A percentile compares a stretch with the other conserved stretches of the same genome.
Conservation (phyloP, 257 asterid genomes). For the Knoxia roxburghii region DNA sequence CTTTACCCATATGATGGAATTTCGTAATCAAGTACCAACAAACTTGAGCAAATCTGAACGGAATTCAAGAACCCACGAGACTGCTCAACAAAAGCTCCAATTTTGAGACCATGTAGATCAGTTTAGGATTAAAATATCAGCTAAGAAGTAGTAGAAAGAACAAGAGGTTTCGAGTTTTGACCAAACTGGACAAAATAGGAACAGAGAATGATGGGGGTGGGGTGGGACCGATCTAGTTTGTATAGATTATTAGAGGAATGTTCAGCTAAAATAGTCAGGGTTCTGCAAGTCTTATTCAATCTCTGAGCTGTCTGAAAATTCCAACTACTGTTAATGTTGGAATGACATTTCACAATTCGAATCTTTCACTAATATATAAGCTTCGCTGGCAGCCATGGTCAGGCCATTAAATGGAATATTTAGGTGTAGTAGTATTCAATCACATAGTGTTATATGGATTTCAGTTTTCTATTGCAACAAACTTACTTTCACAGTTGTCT, state of each 20-base stretch:
- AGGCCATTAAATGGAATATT: neutral
- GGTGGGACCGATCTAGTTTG: constrained; percentile 2
- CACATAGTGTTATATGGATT: too few species aligned
- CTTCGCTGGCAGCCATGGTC: constrained; percentile 9
- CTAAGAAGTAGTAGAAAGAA: neutral
- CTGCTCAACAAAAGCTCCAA: neutral
- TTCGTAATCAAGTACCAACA: too few species aligned
- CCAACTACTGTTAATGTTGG: neutral
- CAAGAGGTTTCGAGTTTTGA: neutral
- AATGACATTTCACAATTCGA: neutral
- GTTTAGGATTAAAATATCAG: neutral
- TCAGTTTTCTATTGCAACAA: too few species aligned
- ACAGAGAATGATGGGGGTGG: constrained; percentile 4
- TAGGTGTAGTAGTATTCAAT: neutral
- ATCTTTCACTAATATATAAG: neutral
- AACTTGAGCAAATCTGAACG: neutral
- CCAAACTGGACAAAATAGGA: neutral
- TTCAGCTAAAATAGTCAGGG: neutral
- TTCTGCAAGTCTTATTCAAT: neutral
- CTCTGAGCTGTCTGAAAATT: constrained; percentile 9
- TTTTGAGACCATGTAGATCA: neutral
- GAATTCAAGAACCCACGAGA: neutral
- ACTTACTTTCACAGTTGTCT: too few species aligned
- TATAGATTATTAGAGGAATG: neutral
- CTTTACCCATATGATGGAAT: constrained; percentile 49